Evolutionary conservation across 495 filamentous ascomycete species (phyloP), one percentile per base, ranked within the genome.

Genomic region (Hypoxylon subgilvum): DNA sequence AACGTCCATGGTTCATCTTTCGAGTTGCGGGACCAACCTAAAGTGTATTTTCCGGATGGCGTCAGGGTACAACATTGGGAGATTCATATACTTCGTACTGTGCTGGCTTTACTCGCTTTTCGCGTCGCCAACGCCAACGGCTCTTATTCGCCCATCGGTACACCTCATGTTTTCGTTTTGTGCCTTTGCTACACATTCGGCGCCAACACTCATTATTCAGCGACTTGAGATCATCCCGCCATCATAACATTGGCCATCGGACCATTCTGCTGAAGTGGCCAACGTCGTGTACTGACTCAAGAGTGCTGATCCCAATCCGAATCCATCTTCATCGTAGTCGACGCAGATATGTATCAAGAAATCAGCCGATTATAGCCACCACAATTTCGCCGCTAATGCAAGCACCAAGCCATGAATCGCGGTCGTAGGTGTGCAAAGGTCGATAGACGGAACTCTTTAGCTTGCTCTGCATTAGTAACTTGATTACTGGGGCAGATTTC

Each of bases 1-100:
- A 52, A 55, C 25, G 25, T 45, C 19, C 16, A 46, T 16, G 25
- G 21, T 12, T 18, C n/a, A 45, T 52, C 14, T 31, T 27, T 56
- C 44, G 31, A 41, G 60, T 57, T 63, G 48, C 53, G 53, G 53
- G 18, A 53, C 21, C 36, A 57, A 52, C 53, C 58, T 44, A 40
- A 32, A 45, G 31, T 21, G 17, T 54, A 49, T 43, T 35, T 56
- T 6, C 47, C 40, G 41, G 38, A 42, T 47, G 38, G 36, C 9
- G 19, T 44, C 45, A 30, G 44, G 34, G 57, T 43, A 61, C 39
- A 16, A 32, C 51, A 36, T 44, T 27, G 6, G 9, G 16, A 28
- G 22, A 19, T 10, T 31, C 1, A 1, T 10, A 44, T 28, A 44
- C 43, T 14, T 5, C 8, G 14, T 13, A 2, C n/a, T 9, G 23